Base-by-base conservation (phyloP, 2,329 filamentous ascomycete species). In the Arthrocladium fulminans region DNA sequence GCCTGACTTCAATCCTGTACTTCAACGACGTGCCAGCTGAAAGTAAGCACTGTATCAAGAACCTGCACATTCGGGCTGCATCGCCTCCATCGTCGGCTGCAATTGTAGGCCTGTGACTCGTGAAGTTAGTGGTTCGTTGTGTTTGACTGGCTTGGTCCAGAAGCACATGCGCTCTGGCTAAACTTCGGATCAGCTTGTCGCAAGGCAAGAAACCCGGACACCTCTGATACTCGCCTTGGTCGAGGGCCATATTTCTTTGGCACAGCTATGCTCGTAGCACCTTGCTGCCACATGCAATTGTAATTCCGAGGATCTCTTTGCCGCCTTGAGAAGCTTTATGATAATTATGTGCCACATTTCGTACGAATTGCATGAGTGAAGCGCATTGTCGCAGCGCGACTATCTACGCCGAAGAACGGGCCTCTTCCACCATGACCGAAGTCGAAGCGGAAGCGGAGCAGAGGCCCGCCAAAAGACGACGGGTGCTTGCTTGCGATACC, bases 401-500 rank as follows among this genome's bases (percentile, higher is more conserved):
- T 13, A 9, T n/a, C 32, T 35, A n/a, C 13, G 32, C 32, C 17
- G 10, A 15, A 35, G 32, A 9, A n/a, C 32, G 4, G 13, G 10
- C 39, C 20, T 19, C 20, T 13, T 23, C 24, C 29, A 35, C 30
- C 30, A 45, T 45, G 42, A 37, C 42, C 13, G 30, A 45, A 39
- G 44, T 25, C 9, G 44, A 47, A 27, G 44, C 19, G 10, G 43
- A 46, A 23, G 32, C 15, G 24, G 44, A 47, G 23, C 44, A 47
- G 23, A 23, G 44, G 22, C 34, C 44, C n/a, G 44, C 30, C 2
- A 47, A 47, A 17, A 23, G 44, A 32, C 15, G 44, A 39, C 44
- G 44, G 15, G 44, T 47, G 12, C 44, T 47, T 25, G 44, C 44
- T 25, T 47, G 44, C 20, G 44, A 47, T 23, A 47, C 44, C 25